Base-by-base conservation (phyloP, 78 protist species). In the Paulinella micropora region DNA sequence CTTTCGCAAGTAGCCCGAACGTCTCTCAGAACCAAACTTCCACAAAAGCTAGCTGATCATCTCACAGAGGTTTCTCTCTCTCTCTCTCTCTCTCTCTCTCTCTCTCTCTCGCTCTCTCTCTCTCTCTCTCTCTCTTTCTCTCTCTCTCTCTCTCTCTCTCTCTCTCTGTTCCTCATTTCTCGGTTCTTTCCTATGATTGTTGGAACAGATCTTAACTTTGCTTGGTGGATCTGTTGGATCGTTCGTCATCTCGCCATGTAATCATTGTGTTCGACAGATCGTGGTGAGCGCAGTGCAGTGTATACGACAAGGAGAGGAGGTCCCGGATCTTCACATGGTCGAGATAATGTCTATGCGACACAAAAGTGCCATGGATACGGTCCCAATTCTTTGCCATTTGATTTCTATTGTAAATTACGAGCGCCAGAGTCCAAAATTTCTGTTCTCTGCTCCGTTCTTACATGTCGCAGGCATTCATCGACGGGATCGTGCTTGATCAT, bases 401-500 rank as follows among this genome's bases (percentile, higher is more conserved):
- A n/a, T n/a, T n/a, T n/a, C n/a, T n/a, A n/a, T 64, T 64, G 77
- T 64, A 15, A 23, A 64, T 28, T 15, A 64, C 23, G 15, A 64
- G 15, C 23, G 34, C 23, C 77, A 23, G 15, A 28, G 77, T 64
- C 77, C 23, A 64, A 28, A 23, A 23, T 15, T 64, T 64, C 23
- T 64, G 77, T 32, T 28, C 84, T 31, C 84, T 29, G 15, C 84
- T 15, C 28, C 84, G 29, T 15, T 28, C 73, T 6, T 15, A 51
- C 32, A 51, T 51, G 73, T 23, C 6, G 6, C 73, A 51, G 73
- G 6, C 73, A 51, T 93, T 98, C 15, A 90, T 98, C 87, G 32
- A 90, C 67, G 99, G 99, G 51, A 93, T 98, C 1, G 99, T 99
- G 26, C 89, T 99, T 3, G 99, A 99, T 88, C 99, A 99, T 91